Evolutionary conservation across 768 basidiomycete species (phyloP), one percentile per base, ranked within the genome.

Genomic region (Podaxis pistillaris): DNA sequence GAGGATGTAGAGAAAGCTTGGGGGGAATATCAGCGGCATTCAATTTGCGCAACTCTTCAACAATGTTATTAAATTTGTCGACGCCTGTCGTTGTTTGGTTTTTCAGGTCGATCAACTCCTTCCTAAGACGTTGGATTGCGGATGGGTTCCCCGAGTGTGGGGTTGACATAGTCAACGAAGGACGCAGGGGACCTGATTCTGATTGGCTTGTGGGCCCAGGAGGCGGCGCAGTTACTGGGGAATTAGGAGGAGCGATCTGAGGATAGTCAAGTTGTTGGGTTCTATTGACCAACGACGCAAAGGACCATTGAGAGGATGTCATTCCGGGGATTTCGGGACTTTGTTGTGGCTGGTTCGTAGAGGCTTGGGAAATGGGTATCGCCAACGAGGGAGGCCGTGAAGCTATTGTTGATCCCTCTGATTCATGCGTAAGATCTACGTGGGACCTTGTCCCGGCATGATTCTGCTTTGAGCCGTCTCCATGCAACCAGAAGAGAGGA

Each of bases 31-130:
- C 60, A 37, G 26, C 38, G 2, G 67, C 68, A 15, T 67, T 65
- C 24, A 71, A 68, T 11, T 13, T 44, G 30, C 61, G 63, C 52
- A 79, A 66, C 17, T 74, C 68, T 4, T 66, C 63, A 7, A 74
- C 22, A 30, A 78, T 69, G 1, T 62, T 62, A 1, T 64, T 56
- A 50, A 76, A 75, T 22, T 70, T 68, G 26, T 65, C 69, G 12
- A 73, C 58, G 0, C 52, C 58, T 2, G 69, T 68, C 5, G 68
- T 60, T 17, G 77, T 68, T 50, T 71, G 66, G 17, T 70, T 63
- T 28, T 73, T 73, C 17, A 76, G 64, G 26, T 70, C 67, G 50
- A 66, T 66, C 17, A 75, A 60, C 50, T 75, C 72, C 17, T 63
- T 59, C 4, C 68, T 70, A 8, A 78, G 68, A 37, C 60, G 53